Evolutionary conservation across 768 basidiomycete species (phyloP), one percentile per base, ranked within the genome.

Genomic region (Goffeauzyma gilvescens): DNA sequence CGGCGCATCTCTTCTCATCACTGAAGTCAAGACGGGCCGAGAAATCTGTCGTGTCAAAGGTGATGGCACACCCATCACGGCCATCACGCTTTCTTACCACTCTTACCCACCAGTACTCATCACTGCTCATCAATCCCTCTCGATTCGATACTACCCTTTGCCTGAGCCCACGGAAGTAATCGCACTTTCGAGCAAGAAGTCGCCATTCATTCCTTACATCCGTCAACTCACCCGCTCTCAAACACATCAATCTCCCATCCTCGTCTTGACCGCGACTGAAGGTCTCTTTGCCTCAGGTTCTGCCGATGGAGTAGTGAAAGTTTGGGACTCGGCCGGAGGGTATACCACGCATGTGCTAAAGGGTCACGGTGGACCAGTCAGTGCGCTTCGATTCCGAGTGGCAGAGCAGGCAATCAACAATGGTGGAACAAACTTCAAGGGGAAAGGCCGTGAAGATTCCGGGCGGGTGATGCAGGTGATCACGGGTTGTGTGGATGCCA

Each of bases 341-440:
- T 87, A 78, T 59, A 75, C 82, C 24, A 98, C 93, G 0, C 93
- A 98, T 62, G 72, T 87, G 10, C 86, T 90, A 71, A 81, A 81
- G 55, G 90, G 89, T 2, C 93, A 96, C 58, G 93, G 89, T 4
- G 93, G 93, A n/a, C 83, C 93, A 46, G 79, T 98, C 59, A 83
- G 81, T 51, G 87, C 90, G 13, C 20, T 35, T 25, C 5, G 17
- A 36, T 21, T 34, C 33, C n/a, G n/a, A n/a, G n/a, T n/a, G n/a
- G n/a, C n/a, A n/a, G n/a, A n/a, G n/a, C n/a, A n/a, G n/a, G n/a
- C n/a, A n/a, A n/a, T n/a, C n/a, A n/a, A n/a, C n/a, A n/a, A n/a
- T n/a, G 18, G 30, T 9, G 40, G 31, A 31, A 20, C 15, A 4
- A 27, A 6, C 10, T 18, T 28, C 27, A 30, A 17, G 4, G 25